Evolutionary conservation across 805 yeast genomes (phyloP).

Genomic region (Saccharomycopsis sp.): DNA sequence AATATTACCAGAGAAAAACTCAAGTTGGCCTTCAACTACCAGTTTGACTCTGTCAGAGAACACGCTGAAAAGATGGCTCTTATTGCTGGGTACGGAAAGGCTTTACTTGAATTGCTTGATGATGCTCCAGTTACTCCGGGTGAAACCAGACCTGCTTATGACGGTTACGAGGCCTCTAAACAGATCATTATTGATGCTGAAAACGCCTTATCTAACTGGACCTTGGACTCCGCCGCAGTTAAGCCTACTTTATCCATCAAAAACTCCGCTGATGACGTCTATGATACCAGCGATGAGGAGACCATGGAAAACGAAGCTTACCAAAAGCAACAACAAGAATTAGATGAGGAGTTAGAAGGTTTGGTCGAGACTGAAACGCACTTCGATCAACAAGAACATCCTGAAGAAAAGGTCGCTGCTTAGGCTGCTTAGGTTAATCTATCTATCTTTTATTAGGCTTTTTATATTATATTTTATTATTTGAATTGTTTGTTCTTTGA

Average conservation of each 20-base stretch:
- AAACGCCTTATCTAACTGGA: slow-evolving; percentile 77
- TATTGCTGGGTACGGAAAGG: slow-evolving; percentile 88
- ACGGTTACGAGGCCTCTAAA: slow-evolving; percentile 83
- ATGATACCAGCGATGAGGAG: slow-evolving; percentile 38
- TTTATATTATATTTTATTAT: no score
- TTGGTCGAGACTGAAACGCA: slow-evolving; percentile 19
- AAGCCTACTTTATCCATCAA: slow-evolving; percentile 69
- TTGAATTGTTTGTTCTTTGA: background rate
- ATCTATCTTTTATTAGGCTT: no score
- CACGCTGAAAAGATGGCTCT: slow-evolving; percentile 80
- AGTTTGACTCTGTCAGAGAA: slow-evolving; percentile 80
- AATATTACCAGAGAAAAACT: slow-evolving; percentile 84
- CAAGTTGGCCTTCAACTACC: slow-evolving; percentile 77
- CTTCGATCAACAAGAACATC: background rate
- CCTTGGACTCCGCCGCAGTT: slow-evolving; percentile 74
- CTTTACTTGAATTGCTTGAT: slow-evolving; percentile 72
- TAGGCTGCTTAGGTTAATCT: no score
- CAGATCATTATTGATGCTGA: slow-evolving; percentile 84
- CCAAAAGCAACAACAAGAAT: slow-evolving; percentile 43
- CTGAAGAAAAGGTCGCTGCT: background rate
- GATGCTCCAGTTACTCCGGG: slow-evolving; percentile 87
- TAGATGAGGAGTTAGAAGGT: slow-evolving; percentile 35
- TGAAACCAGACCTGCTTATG: slow-evolving; percentile 85
- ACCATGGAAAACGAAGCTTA: slow-evolving; percentile 44
- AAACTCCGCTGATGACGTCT: slow-evolving; percentile 50